phyloP scores from a whole-genome alignment of 2,329 filamentous ascomycete genomes.

The Ceratocystis cubensis region DNA sequence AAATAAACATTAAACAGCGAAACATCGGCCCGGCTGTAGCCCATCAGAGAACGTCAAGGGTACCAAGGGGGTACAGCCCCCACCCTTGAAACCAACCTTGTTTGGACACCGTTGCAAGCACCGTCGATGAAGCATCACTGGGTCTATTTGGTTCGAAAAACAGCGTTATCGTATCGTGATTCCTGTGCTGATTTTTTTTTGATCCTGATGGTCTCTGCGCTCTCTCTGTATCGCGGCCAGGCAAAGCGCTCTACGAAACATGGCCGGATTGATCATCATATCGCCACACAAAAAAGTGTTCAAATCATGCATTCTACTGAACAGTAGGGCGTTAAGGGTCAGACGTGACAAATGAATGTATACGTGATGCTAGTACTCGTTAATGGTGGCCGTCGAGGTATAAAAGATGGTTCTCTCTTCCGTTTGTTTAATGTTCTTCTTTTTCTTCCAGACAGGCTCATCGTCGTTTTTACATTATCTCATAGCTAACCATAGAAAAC shows the following conservation, averaged over 20 bases:
- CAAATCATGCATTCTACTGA: neutral
- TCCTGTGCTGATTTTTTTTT: neutral
- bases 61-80: neutral
- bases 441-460: slow-evolving; percentile 15
- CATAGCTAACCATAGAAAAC: slow-evolving; percentile 1
- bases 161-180: neutral
- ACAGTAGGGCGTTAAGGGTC: neutral
- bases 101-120: slow-evolving; percentile 2
- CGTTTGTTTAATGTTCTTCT: neutral
- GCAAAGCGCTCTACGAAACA: neutral
- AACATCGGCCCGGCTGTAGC: neutral
- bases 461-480: slow-evolving; percentile 8
- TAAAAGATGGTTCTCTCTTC: neutral
- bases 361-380: neutral
- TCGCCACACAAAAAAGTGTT: neutral
- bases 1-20: slow-evolving; percentile 4
- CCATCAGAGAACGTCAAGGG: neutral
- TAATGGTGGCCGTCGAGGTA: neutral
- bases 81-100: slow-evolving; percentile 8
- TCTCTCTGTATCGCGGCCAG: neutral
- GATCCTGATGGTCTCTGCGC: neutral
- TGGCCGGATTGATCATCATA: neutral
- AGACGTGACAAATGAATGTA: no score
- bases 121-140: slow-evolving; percentile 4
- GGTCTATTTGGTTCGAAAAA: neutral